Evolutionary conservation across 2,329 filamentous ascomycete species (phyloP), one percentile per base, ranked within the genome.

Genomic region (Fusarium sp.): DNA sequence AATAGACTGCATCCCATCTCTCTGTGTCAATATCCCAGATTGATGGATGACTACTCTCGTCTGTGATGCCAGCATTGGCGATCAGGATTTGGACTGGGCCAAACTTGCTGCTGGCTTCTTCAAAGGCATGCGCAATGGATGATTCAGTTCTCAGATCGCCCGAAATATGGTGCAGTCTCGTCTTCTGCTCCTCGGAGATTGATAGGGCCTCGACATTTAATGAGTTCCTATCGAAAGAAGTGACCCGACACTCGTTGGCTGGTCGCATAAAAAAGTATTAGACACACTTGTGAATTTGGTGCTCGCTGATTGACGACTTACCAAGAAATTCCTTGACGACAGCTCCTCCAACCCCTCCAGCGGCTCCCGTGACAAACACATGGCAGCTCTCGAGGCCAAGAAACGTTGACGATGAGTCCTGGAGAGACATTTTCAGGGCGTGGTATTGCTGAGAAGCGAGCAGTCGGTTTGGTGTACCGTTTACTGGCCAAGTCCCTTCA

Each of bases 381-480:
- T 61, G 59, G 30, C 38, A 54, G 15, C 32, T 18, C n/a, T 56
- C 49, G 9, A 61, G 50, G 0, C 47, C 38, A 13, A 61, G 49
- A 28, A 56, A 61, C 4, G 59, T 43, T 0, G 47, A 37, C 0
- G 32, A 21, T 23, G 9, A 28, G 9, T 2, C 47, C 5, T 30
- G 50, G 2, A 1, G 0, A 21, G 30, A 37, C 37, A 43, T 60
- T 9, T 16, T 3, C 16, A 6, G 7, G 15, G 4, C 19, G 23
- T 13, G 0, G 4, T 11, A 9, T 25, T 25, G 1, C 18, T 25
- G 6, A 9, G 1, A 2, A 11, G 32, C 6, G 18, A 52, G 3
- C 6, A 25, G 6, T 35, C 32, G 0, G 1, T 5, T 25, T 1
- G 4, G 6, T 19, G 9, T 16, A 21, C 2, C 2, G 12, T 3